Conservation (phyloP, 2,329 filamentous ascomycete genomes). For the Daldinia eschscholtzii region DNA sequence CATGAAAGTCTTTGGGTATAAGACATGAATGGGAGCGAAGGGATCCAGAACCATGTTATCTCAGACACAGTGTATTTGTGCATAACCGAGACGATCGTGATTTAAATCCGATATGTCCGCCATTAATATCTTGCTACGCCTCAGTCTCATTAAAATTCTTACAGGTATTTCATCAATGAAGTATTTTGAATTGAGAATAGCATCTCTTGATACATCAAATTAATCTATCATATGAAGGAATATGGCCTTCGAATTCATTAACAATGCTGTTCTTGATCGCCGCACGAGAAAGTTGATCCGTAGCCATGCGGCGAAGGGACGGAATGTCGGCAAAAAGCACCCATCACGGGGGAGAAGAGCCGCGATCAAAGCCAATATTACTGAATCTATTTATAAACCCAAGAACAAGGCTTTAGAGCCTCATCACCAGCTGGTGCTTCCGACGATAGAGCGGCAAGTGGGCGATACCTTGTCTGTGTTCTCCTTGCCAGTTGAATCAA, state of each 20-base stretch:
- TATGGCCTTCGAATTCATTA: conserved; percentile 7
- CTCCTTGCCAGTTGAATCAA: background rate
- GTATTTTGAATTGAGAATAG: too few relatives aligned
- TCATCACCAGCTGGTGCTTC: background rate
- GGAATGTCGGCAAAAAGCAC: conserved; percentile 16
- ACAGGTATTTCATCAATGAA: background rate
- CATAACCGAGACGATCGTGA: background rate
- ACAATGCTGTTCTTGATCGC: conserved; percentile 12
- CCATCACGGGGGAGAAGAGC: conserved; percentile 13
- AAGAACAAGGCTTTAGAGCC: background rate
- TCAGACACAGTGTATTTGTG: background rate
- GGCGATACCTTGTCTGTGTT: background rate
- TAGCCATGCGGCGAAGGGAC: conserved; percentile 9
- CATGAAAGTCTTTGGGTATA: background rate
- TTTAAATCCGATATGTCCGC: conserved; percentile 6
- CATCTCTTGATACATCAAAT: background rate
- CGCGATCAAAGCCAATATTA: background rate
- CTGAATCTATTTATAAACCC: background rate
- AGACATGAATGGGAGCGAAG: background rate
- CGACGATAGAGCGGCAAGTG: background rate
- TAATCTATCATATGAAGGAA: background rate
- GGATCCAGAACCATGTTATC: background rate
- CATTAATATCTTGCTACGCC: background rate
- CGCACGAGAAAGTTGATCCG: conserved; percentile 7
- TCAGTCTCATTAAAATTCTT: background rate